phyloP scores from a whole-genome alignment of 768 basidiomycete genomes.

The Roridomyces roridus region DNA sequence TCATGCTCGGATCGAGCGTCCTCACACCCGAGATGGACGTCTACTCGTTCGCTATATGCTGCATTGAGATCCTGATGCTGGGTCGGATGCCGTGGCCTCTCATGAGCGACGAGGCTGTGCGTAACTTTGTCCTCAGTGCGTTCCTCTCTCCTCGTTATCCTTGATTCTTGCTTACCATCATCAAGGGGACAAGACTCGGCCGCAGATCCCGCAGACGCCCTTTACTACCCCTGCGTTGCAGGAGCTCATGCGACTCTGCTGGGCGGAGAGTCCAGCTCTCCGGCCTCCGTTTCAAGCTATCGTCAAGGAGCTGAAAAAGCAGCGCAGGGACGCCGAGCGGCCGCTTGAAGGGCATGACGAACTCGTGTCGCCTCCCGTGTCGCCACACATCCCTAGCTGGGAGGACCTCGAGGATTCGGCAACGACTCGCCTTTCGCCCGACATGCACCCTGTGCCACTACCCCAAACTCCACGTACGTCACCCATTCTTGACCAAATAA shows the following conservation, averaged over 20 bases:
- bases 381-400: slow-evolving; percentile 20
- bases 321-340: slow-evolving; percentile 41
- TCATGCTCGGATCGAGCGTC: slow-evolving; percentile 53
- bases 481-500: background rate
- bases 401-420: slow-evolving; percentile 13
- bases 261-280: slow-evolving; percentile 54
- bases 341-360: slow-evolving; percentile 39
- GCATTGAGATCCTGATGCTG: slow-evolving; percentile 66
- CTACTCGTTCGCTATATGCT: slow-evolving; percentile 72
- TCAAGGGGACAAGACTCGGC: slow-evolving; percentile 57
- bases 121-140: slow-evolving; percentile 57
- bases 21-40: slow-evolving; percentile 67
- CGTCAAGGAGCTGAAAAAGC: slow-evolving; percentile 47
- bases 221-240: slow-evolving; percentile 40
- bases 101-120: slow-evolving; percentile 56
- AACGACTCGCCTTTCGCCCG: slow-evolving; percentile 38
- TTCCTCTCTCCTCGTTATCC: background rate
- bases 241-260: slow-evolving; percentile 58
- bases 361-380: slow-evolving; percentile 32
- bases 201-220: slow-evolving; percentile 48
- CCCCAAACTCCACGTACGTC: slow-evolving; percentile 32
- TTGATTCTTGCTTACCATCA: slow-evolving; percentile 17
- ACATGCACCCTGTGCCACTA: slow-evolving; percentile 43
- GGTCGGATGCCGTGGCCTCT: slow-evolving; percentile 66
- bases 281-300: slow-evolving; percentile 62